Evolutionary conservation across 306 rosid genomes (phyloP).

Genomic region (Abrus precatorius): DNA sequence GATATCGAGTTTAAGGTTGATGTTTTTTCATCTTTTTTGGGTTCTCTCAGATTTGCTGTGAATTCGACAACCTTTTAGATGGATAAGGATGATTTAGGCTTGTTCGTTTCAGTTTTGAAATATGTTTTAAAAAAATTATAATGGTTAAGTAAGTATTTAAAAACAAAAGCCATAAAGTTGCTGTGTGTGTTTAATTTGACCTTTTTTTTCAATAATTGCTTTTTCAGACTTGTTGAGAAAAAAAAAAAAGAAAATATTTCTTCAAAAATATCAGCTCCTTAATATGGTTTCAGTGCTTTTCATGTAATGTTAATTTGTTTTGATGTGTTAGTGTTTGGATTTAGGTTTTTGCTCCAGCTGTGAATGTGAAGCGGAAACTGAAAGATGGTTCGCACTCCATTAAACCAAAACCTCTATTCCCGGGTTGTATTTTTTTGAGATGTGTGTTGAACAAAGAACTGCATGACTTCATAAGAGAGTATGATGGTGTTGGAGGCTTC

Average conservation of each 20-base stretch:
- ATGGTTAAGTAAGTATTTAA: neutral
- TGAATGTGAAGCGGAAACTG: constrained; percentile 71
- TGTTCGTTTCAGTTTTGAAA: neutral
- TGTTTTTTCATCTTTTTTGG: neutral
- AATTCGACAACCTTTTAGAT: neutral
- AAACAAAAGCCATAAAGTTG: too few species aligned
- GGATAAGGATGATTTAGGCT: constrained; percentile 24
- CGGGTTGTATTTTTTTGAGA: constrained; percentile 79
- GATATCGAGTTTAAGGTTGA: constrained; percentile 71
- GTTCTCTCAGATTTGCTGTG: neutral
- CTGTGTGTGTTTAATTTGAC: too few species aligned
- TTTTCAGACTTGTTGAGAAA: too few species aligned
- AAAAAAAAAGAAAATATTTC: too few species aligned
- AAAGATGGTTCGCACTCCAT: constrained; percentile 74
- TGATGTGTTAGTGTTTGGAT: constrained; percentile 48
- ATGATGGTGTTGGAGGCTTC: constrained; percentile 87
- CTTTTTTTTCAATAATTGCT: too few species aligned
- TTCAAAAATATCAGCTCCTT: too few species aligned
- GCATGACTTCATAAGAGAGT: constrained; percentile 83
- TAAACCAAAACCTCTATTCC: constrained; percentile 76
- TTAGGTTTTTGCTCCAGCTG: constrained; percentile 80
- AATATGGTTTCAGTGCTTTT: neutral
- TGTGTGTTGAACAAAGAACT: constrained; percentile 82
- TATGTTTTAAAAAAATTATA: neutral
- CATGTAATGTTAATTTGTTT: constrained; percentile 5